These are phyloP conservation scores for Ganoderma sp. DNA, from an alignment of 1,284 basidiomycete genomes.

Conservation along the genomic window DNA sequence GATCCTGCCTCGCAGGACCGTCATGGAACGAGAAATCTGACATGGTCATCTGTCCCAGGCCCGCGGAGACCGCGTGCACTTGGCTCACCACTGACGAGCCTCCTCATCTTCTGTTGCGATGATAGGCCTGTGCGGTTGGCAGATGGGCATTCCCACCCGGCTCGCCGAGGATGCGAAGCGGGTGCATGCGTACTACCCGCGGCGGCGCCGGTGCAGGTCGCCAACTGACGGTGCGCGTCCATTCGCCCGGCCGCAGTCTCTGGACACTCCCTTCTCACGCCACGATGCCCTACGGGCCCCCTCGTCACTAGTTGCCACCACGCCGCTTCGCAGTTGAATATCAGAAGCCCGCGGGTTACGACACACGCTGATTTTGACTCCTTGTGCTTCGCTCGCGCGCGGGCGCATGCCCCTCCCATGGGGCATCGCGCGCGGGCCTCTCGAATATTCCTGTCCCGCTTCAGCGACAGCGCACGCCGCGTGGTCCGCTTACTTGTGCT, in stretches of 20 bases:
- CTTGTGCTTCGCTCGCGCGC: not conserved
- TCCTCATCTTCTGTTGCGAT: constrained; percentile 3
- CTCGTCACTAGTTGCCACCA: constrained; percentile 7
- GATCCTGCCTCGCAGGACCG: constrained; percentile 4
- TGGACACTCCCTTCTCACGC: constrained; percentile 18
- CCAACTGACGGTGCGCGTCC: not conserved
- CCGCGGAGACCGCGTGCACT: constrained; percentile 9
- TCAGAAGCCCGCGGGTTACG: constrained; percentile 19
- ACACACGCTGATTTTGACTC: constrained; percentile 22
- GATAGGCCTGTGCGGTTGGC: not conserved
- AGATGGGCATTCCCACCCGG: constrained; percentile 3
- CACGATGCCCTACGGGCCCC: constrained; percentile 18
- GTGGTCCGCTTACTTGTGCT: constrained; percentile 2
- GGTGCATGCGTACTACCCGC: not conserved
- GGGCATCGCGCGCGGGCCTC: not conserved
- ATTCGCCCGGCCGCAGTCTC: not conserved
- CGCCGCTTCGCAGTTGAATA: constrained; percentile 17
- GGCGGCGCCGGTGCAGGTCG: not conserved
- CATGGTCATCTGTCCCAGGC: constrained; percentile 1
- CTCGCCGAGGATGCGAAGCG: constrained; percentile 9
- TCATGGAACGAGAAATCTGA: constrained; percentile 4
- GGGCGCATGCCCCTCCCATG: not conserved
- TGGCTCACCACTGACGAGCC: not conserved
- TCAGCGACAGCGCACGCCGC: constrained; percentile 5
- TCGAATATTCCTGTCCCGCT: not conserved